Percentiles rank a stretch among this genome's conserved stretches.
Evolutionary conservation across 140 eudicot species (phyloP).

Genomic region (Erigeron philadelphicus): DNA sequence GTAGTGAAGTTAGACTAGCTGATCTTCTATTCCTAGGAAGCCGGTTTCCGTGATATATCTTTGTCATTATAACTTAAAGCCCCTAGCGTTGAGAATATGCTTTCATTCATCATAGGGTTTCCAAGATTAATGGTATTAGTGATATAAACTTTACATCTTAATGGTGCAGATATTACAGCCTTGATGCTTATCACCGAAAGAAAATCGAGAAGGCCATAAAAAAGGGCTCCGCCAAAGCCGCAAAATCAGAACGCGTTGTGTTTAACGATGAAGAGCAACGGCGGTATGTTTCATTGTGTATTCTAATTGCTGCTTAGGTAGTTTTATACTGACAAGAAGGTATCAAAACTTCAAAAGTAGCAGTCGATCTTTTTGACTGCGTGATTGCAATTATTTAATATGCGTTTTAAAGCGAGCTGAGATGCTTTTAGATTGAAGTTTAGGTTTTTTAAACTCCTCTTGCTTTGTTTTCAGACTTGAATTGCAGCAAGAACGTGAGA

Average conservation of each 20-base stretch:
- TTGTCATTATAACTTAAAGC: neutral
- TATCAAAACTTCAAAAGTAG: neutral
- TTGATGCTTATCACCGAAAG: slow-evolving; percentile 74
- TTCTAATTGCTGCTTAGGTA: slow-evolving; percentile 4
- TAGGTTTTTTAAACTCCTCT: neutral
- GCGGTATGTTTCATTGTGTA: slow-evolving; percentile 40
- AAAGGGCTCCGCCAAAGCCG: slow-evolving; percentile 56
- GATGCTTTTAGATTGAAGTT: neutral
- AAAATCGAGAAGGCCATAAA: slow-evolving; percentile 73
- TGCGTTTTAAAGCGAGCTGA: neutral
- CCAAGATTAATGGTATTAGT: neutral
- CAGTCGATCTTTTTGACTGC: slow-evolving; percentile 2
- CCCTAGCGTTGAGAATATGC: neutral
- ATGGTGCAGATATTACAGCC: slow-evolving; percentile 69
- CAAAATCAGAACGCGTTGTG: slow-evolving; percentile 61
- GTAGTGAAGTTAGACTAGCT: neutral
- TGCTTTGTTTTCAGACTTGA: slow-evolving; percentile 55
- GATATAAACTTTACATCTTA: slow-evolving; percentile 15
- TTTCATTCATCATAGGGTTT: neutral
- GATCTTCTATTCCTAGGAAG: neutral
- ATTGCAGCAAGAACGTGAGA: slow-evolving; percentile 71
- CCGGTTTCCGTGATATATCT: neutral
- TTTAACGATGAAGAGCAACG: slow-evolving; percentile 92
- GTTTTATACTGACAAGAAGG: neutral
- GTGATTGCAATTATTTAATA: neutral